These are phyloP conservation scores for Plasmodium knowlesi DNA, from an alignment of 169 alveolate genomes.

Conservation along the genomic window DNA sequence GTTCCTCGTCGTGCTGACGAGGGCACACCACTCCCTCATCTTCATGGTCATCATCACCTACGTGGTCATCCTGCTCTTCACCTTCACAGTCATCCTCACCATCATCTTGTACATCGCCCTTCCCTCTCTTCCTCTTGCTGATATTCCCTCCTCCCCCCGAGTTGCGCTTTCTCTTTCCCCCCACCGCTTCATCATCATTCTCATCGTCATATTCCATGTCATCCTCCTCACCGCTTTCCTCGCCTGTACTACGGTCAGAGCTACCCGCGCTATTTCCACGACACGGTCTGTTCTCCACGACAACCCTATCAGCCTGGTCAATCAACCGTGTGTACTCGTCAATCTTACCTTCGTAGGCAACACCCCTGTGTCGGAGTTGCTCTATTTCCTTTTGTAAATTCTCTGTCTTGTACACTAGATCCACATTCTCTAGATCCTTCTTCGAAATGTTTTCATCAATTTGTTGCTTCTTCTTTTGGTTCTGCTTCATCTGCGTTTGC, in stretches of 20 bases:
- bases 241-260: neutral
- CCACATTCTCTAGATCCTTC: constrained; percentile 72
- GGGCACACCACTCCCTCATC: neutral
- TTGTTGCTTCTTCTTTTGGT: constrained; percentile 57
- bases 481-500: constrained; percentile 29
- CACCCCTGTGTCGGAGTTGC: neutral
- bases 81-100: neutral
- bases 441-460: constrained; percentile 49
- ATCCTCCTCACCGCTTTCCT: neutral
- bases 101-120: neutral
- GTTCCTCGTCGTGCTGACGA: constrained; percentile 17
- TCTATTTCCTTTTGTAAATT: constrained; percentile 34
- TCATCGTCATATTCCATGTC: neutral
- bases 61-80: neutral
- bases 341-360: constrained; percentile 17
- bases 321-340: constrained; percentile 24
- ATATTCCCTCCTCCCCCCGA: neutral
- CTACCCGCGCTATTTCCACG: neutral
- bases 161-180: neutral
- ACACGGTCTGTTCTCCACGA: constrained; percentile 5
- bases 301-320: constrained; percentile 24
- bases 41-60: neutral
- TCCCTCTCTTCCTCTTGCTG: neutral
- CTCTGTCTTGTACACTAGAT: constrained; percentile 39
- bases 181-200: neutral